Percentiles rank a stretch among this genome's conserved stretches.
phyloP scores from a whole-genome alignment of 257 asterid genomes.

The Solanum ossicruentum region DNA sequence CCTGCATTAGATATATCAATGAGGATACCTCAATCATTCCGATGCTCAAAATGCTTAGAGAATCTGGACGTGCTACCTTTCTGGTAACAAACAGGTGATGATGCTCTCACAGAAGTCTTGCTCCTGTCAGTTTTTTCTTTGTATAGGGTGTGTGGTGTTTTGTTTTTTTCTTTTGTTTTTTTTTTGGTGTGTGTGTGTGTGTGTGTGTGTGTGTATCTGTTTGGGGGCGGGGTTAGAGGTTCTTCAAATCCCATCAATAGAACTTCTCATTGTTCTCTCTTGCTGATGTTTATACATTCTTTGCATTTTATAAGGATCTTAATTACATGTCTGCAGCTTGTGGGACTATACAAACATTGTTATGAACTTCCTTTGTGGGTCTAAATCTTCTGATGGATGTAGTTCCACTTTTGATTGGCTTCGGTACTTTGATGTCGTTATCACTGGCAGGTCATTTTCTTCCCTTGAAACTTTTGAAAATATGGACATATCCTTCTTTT shows the following conservation, averaged over 20 bases:
- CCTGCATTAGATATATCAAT: slow-evolving; percentile 53
- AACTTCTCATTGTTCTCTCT: neutral
- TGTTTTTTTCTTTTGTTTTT: neutral
- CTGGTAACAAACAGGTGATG: slow-evolving; percentile 94
- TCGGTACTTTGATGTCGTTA: slow-evolving; percentile 67
- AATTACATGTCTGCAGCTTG: slow-evolving; percentile 52
- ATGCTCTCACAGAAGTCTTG: neutral
- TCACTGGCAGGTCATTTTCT: slow-evolving; percentile 80
- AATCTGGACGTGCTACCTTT: slow-evolving; percentile 89
- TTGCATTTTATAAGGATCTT: neutral
- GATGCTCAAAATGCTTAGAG: slow-evolving; percentile 89
- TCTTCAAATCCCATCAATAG: neutral
- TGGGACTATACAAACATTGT: slow-evolving; percentile 96
- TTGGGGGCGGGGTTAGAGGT: neutral
- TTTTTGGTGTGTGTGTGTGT: too few species aligned
- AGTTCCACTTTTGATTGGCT: slow-evolving; percentile 73
- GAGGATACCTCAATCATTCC: slow-evolving; percentile 77
- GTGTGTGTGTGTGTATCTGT: neutral
- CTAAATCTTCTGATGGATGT: slow-evolving; percentile 34
- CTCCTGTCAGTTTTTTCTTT: neutral
- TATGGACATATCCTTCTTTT: neutral
- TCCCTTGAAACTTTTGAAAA: slow-evolving; percentile 3
- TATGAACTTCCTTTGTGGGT: slow-evolving; percentile 91
- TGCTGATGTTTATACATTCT: neutral
- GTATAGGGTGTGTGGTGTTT: neutral